These are phyloP conservation scores for Penicillium diatomitis DNA, from an alignment of 495 filamentous ascomycete genomes.

Conservation along the genomic window DNA sequence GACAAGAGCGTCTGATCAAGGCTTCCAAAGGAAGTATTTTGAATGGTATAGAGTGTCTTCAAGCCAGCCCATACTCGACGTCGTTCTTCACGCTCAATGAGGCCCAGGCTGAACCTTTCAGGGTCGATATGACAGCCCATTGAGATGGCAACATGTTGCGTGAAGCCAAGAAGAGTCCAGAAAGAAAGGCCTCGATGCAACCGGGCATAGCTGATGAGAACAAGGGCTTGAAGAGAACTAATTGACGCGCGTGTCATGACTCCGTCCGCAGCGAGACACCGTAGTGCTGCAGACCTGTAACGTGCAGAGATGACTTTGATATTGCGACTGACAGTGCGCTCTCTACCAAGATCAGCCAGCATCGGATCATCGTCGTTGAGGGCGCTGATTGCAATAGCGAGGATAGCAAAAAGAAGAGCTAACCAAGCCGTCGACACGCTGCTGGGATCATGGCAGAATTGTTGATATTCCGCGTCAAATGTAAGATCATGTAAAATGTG, in stretches of 20 bases:
- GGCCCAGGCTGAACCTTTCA: slow-evolving; percentile 29
- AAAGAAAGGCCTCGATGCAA: slow-evolving; percentile 31
- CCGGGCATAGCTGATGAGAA: slow-evolving; percentile 37
- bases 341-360: slow-evolving; percentile 32
- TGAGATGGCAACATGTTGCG: slow-evolving; percentile 38
- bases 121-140: slow-evolving; percentile 42
- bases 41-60: slow-evolving; percentile 35
- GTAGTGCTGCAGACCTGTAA: slow-evolving; percentile 37
- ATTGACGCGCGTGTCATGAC: slow-evolving; percentile 38
- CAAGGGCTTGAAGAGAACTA: slow-evolving; percentile 37
- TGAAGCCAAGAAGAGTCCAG: slow-evolving; percentile 36
- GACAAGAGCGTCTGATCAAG: slow-evolving; percentile 17
- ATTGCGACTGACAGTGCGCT: slow-evolving; percentile 32
- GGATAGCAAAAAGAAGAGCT: slow-evolving; percentile 35
- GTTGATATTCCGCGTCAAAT: slow-evolving; percentile 38
- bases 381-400: slow-evolving; percentile 36
- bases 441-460: slow-evolving; percentile 33
- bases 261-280: slow-evolving; percentile 35
- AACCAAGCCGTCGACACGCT: slow-evolving; percentile 35
- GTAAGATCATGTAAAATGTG: slow-evolving; percentile 42
- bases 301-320: slow-evolving; percentile 32
- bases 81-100: slow-evolving; percentile 38
- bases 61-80: slow-evolving; percentile 39
- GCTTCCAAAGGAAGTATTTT: slow-evolving; percentile 30
- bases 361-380: slow-evolving; percentile 36